Conservation (phyloP, 2,329 filamentous ascomycete species). For the Stylonectria norvegica region DNA sequence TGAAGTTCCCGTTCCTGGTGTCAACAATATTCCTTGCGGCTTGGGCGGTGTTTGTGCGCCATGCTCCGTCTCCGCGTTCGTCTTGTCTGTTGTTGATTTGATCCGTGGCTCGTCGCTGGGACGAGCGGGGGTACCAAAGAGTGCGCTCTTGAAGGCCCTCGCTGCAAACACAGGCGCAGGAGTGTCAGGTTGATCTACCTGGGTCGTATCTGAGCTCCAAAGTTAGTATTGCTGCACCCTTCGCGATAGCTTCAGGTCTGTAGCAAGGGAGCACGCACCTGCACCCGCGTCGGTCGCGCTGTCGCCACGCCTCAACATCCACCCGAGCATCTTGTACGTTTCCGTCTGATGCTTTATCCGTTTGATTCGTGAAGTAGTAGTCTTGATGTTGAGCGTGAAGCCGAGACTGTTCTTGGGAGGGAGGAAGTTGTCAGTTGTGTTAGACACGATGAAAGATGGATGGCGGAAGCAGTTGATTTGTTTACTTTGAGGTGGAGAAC, state of each 20-base stretch:
- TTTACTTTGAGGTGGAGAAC: constrained; percentile 18
- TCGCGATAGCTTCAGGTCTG: not conserved
- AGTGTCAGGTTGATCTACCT: constrained; percentile 59
- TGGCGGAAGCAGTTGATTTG: constrained; percentile 22
- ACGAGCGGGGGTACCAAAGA: constrained; percentile 58
- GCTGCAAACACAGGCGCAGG: constrained; percentile 65
- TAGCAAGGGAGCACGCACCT: constrained; percentile 26
- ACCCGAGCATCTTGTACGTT: constrained; percentile 50
- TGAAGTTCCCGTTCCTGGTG: constrained; percentile 58
- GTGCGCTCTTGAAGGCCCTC: constrained; percentile 59
- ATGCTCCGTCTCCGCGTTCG: constrained; percentile 19
- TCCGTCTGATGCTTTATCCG: too few species aligned
- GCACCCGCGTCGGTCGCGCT: constrained; percentile 34
- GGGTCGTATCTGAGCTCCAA: constrained; percentile 38
- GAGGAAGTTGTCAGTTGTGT: too few species aligned
- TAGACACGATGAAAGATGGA: too few species aligned
- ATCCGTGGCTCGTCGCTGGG: constrained; percentile 31
- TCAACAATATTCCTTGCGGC: constrained; percentile 59
- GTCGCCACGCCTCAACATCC: constrained; percentile 51
- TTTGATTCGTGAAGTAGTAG: too few species aligned
- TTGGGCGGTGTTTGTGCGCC: constrained; percentile 46
- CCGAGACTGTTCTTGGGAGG: too few species aligned
- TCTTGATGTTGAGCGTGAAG: too few species aligned
- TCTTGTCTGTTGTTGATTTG: constrained; percentile 22
- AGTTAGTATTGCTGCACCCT: not conserved